These are phyloP conservation scores for Agastache rugosa DNA, from an alignment of 257 asterid species.

Conservation along the genomic window DNA sequence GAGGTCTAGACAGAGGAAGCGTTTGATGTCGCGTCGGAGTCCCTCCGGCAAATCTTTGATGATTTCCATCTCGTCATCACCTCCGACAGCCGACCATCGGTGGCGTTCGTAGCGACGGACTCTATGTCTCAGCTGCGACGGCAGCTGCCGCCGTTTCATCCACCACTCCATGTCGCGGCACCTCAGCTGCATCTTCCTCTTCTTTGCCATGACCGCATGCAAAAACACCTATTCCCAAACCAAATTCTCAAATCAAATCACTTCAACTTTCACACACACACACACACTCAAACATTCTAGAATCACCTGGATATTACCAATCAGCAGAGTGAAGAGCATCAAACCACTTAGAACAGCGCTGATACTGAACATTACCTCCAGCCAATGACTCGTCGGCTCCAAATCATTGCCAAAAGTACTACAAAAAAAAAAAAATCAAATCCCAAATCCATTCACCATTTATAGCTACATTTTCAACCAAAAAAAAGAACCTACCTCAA, in stretches of 20 bases:
- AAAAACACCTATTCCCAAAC: conserved; percentile 60
- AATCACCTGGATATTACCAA: conserved; percentile 91
- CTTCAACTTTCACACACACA: not conserved
- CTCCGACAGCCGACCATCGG: conserved; percentile 72
- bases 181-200: conserved; percentile 89
- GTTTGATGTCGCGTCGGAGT: conserved; percentile 90
- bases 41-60: conserved; percentile 87
- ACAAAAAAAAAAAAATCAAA: not conserved
- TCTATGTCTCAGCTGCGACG: conserved; percentile 72
- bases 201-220: conserved; percentile 96
- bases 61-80: conserved; percentile 84
- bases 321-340: conserved; percentile 84
- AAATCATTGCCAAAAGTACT: conserved; percentile 93
- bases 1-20: conserved; percentile 82
- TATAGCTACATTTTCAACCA: not conserved
- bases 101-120: conserved; percentile 86
- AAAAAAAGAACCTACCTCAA: conserved; percentile 57
- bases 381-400: conserved; percentile 89
- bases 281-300: not conserved
- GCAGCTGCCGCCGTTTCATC: conserved; percentile 94
- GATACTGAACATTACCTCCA: conserved; percentile 87
- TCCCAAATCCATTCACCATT: not conserved
- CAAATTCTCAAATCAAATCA: not conserved
- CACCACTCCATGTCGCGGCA: conserved; percentile 99
- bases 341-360: conserved; percentile 82